These are phyloP conservation scores for Apiospora kogelbergensis DNA, from an alignment of 2,329 filamentous ascomycete genomes.

Conservation along the genomic window DNA sequence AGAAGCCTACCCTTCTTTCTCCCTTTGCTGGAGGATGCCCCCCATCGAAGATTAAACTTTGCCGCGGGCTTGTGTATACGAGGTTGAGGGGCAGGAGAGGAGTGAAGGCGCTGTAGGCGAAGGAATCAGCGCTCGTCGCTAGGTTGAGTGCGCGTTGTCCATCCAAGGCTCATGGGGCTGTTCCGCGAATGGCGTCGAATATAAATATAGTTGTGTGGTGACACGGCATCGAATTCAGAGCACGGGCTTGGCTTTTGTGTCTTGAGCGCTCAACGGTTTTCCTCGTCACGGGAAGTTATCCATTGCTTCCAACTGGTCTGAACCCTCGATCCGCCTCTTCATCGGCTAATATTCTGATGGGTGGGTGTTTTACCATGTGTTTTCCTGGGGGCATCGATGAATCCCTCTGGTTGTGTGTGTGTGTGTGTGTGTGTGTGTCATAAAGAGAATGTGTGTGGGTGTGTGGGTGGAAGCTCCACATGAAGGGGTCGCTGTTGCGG, in stretches of 20 bases:
- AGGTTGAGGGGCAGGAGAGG: not conserved
- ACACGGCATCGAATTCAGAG: not conserved
- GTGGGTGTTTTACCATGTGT: not conserved
- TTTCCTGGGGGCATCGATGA: not conserved
- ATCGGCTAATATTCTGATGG: constrained; percentile 13
- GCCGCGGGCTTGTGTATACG: not conserved
- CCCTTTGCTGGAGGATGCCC: not conserved
- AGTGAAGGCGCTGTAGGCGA: not conserved
- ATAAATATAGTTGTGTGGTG: not conserved
- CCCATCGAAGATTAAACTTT: not conserved
- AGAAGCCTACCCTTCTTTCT: not conserved
- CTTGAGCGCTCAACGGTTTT: not conserved
- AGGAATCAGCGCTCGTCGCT: not conserved
- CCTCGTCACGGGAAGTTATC: not conserved
- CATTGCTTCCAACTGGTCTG: not conserved
- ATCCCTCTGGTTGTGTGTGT: no score
- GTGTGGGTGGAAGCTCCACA: not conserved
- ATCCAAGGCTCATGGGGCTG: not conserved
- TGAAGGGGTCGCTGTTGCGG: constrained; percentile 4
- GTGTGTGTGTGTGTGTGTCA: not conserved
- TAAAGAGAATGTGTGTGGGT: not conserved
- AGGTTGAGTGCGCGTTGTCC: not conserved
- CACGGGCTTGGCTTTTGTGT: not conserved
- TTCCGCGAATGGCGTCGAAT: not conserved
- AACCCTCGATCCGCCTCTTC: constrained; percentile 4